A percentile compares a stretch with the other conserved stretches of the same genome.
Conservation (phyloP, 345 rosid species). For the Gossypium sturtianum region DNA sequence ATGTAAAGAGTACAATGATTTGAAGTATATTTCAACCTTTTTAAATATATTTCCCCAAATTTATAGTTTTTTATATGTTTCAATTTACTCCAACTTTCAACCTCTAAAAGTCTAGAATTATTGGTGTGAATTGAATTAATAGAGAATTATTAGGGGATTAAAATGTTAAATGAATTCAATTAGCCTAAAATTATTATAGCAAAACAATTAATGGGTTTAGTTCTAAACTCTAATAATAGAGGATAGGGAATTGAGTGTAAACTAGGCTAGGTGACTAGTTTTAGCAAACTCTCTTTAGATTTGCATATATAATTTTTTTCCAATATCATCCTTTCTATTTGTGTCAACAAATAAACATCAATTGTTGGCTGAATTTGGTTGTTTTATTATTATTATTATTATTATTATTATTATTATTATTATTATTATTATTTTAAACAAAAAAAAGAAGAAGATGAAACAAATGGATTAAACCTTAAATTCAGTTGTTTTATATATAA, state of each 20-base stretch:
- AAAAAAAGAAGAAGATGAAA: neutral
- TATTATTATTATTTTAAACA: no score
- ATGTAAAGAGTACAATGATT: no score
- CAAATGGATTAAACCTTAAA: neutral
- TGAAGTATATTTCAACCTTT: no score
- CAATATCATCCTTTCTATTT: neutral
- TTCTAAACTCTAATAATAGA: neutral
- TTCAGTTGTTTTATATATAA: no score
- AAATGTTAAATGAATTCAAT: neutral
- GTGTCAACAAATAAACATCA: neutral
- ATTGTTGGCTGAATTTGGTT: neutral
- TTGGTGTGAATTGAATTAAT: no score
- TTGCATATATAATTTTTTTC: no score
- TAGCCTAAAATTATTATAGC: neutral
- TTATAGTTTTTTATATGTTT: no score
- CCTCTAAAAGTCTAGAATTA: no score
- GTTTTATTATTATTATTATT: neutral
- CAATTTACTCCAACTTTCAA: no score
- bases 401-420: no score
- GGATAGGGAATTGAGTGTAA: neutral
- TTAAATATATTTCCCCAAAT: no score
- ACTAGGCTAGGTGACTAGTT: neutral
- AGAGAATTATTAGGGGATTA: no score
- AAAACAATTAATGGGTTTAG: neutral
- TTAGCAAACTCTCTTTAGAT: neutral